Evolutionary conservation across 768 basidiomycete genomes (phyloP).

Genomic region (Rhodotorula babjevae): DNA sequence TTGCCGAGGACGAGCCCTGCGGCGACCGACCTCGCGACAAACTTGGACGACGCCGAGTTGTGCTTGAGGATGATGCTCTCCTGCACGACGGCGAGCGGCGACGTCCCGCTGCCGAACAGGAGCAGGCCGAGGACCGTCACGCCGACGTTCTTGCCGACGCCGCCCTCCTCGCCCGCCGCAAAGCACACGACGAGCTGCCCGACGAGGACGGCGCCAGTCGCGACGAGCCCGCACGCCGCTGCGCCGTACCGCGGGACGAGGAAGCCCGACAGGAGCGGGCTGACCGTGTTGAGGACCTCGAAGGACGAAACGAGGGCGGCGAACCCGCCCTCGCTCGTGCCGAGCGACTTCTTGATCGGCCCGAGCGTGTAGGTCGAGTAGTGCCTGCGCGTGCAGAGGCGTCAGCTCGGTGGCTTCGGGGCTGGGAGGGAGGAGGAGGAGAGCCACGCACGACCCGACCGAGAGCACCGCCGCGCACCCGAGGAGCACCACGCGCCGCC

Average conservation of each 20-base stretch:
- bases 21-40: slow-evolving; percentile 70
- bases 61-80: slow-evolving; percentile 79
- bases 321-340: slow-evolving; percentile 37
- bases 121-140: slow-evolving; percentile 58
- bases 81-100: slow-evolving; percentile 71
- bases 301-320: slow-evolving; percentile 66
- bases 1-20: slow-evolving; percentile 80
- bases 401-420: neutral
- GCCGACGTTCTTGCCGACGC: slow-evolving; percentile 58
- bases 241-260: slow-evolving; percentile 57
- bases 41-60: slow-evolving; percentile 58
- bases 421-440: neutral
- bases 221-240: slow-evolving; percentile 64
- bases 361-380: slow-evolving; percentile 72
- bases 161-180: slow-evolving; percentile 59
- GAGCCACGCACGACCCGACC: slow-evolving; percentile 48
- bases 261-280: slow-evolving; percentile 71
- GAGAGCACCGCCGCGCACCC: slow-evolving; percentile 69
- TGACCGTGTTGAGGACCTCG: slow-evolving; percentile 69
- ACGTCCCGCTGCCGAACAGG: slow-evolving; percentile 71
- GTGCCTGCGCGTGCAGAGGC: neutral
- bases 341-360: slow-evolving; percentile 57
- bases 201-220: slow-evolving; percentile 66
- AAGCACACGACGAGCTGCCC: slow-evolving; percentile 65
- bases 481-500: slow-evolving; percentile 53